Evolutionary conservation across 208 protist genomes (phyloP), one percentile per base, ranked within the genome.

Genomic region (Jaenimonas drosophilae): DNA sequence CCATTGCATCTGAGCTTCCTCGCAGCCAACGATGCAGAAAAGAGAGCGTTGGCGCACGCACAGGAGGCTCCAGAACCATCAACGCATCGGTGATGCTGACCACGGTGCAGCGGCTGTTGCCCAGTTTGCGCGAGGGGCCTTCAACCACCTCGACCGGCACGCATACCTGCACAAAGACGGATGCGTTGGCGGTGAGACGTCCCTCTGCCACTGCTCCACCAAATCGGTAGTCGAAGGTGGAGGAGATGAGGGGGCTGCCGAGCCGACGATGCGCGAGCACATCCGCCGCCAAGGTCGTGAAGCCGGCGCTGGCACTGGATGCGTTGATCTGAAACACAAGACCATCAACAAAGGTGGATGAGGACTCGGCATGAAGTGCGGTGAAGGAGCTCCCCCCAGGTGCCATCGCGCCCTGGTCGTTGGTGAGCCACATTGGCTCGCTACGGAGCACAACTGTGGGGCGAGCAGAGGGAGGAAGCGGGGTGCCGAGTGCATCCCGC

Each of bases 81-180:
- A 91, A 58, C 19, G 64, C 61, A 46, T 85, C 72, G 2, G 72
- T 79, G 33, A 91, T 64, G 57, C 68, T 70, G 16, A 91, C 72
- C 20, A 91, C 62, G 37, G 67, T 78, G 59, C 83, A 91, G 4
- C 19, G 14, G 11, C 27, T 27, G n/a, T n/a, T n/a, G n/a, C n/a
- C n/a, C n/a, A n/a, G n/a, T n/a, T n/a, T n/a, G n/a, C n/a, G n/a
- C n/a, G n/a, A n/a, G n/a, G n/a, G n/a, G n/a, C n/a, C n/a, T n/a
- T n/a, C n/a, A n/a, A n/a, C n/a, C n/a, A n/a, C n/a, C n/a, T n/a
- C n/a, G n/a, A 47, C 43, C 1, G 61, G 58, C 3, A 72, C 57
- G 50, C 81, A 90, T 25, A 86, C 44, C 52, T 76, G 75, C 45
- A 91, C 45, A 41, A 85, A 73, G 3, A 91, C 72, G 1, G 83